Percentiles rank a stretch among this genome's conserved stretches.
phyloP scores from a whole-genome alignment of 208 protist genomes.

The Herpetomonas samuelpessoai region DNA sequence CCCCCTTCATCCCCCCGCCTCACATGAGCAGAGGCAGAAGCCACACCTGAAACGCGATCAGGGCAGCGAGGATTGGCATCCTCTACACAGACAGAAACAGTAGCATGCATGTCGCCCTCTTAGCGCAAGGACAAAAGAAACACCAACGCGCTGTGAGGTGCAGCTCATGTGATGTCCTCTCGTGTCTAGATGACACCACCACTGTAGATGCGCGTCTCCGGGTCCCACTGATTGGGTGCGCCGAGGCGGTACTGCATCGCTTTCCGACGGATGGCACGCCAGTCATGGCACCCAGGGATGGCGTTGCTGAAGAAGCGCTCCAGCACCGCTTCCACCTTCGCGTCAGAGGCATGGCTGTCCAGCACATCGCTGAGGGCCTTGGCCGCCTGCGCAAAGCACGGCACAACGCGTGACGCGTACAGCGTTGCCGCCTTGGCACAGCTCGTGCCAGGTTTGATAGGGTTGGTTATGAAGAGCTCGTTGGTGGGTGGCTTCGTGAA shows the following conservation, averaged over 20 bases:
- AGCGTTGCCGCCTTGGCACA: conserved; percentile 61
- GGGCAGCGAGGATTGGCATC: too few species aligned
- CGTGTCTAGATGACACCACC: conserved; percentile 21
- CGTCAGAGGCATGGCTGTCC: conserved; percentile 2
- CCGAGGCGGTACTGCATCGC: background rate
- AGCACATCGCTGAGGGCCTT: conserved; percentile 29
- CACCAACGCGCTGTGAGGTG: too few species aligned
- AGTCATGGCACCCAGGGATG: conserved; percentile 1
- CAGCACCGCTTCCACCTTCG: conserved; percentile 12
- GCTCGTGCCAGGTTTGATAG: conserved; percentile 51
- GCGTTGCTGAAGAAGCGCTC: conserved; percentile 18
- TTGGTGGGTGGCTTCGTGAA: conserved; percentile 41
- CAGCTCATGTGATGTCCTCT: too few species aligned
- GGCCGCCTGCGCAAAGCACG: conserved; percentile 46
- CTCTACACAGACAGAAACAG: too few species aligned
- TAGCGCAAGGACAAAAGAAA: too few species aligned
- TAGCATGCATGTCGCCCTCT: too few species aligned
- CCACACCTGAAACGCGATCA: too few species aligned
- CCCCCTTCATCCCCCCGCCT: too few species aligned
- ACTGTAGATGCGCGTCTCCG: conserved; percentile 48
- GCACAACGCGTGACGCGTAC: conserved; percentile 42
- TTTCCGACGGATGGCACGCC: background rate
- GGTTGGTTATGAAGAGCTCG: conserved; percentile 74
- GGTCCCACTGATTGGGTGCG: conserved; percentile 57
- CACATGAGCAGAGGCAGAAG: too few species aligned